These are phyloP conservation scores for Arachnomyces sp. DNA, from an alignment of 2,329 filamentous ascomycete species.

Conservation along the genomic window DNA sequence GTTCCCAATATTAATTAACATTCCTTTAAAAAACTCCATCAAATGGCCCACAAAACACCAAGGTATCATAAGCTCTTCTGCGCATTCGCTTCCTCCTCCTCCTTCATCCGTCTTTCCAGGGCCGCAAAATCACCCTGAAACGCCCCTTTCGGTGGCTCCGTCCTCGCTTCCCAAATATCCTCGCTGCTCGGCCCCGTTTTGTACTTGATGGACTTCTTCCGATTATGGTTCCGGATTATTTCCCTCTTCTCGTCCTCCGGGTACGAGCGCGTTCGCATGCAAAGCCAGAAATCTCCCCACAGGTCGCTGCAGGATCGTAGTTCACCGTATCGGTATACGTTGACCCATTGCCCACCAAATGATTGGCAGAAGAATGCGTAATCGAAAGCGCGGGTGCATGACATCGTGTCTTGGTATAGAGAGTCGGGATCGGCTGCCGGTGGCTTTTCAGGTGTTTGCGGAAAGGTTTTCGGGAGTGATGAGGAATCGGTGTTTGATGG, in stretches of 20 bases:
- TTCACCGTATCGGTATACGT: constrained; percentile 78
- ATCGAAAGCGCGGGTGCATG: constrained; percentile 85
- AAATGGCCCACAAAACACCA: constrained; percentile 3
- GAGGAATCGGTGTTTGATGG: constrained; percentile 6
- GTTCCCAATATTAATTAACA: no score
- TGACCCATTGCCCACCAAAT: constrained; percentile 81
- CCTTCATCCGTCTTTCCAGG: constrained; percentile 33
- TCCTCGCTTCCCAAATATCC: constrained; percentile 77
- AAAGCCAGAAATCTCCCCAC: constrained; percentile 96
- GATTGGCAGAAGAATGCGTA: constrained; percentile 89
- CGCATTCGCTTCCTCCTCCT: constrained; percentile 33
- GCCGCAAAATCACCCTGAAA: constrained; percentile 38
- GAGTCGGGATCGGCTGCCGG: constrained; percentile 48
- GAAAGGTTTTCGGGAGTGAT: constrained; percentile 1
- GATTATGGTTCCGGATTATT: constrained; percentile 58
- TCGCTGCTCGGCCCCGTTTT: constrained; percentile 67
- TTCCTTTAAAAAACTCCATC: background rate
- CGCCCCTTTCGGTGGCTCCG: constrained; percentile 49
- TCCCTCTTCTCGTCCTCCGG: constrained; percentile 51
- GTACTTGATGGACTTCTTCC: constrained; percentile 58
- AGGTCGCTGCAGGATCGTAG: constrained; percentile 71
- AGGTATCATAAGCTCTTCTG: constrained; percentile 16
- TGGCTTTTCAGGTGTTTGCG: constrained; percentile 7
- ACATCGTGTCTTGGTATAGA: constrained; percentile 73
- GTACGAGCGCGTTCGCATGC: constrained; percentile 72